Base-by-base conservation (phyloP, 257 asterid genomes). In the Capsicum baccatum region DNA sequence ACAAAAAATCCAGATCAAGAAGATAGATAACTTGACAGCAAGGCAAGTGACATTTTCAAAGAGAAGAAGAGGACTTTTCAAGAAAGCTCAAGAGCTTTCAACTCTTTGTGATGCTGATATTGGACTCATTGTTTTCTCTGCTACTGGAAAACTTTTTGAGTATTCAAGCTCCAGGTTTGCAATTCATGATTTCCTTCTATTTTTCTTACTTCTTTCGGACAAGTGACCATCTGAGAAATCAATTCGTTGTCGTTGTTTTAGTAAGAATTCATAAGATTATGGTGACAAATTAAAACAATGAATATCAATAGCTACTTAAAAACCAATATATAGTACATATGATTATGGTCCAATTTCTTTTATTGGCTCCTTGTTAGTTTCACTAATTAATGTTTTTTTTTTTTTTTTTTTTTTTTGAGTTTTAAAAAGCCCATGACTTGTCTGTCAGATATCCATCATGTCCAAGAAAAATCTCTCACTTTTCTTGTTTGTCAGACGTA, bases 61-160 rank as follows among this genome's bases (percentile, higher is more conserved):
- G 91, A 86, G 98, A 86, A 91, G 97, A 89, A 93, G 93, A 91
- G 98, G 98, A 87, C 94, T 94, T 89, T 93, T 94, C 88, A 94
- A 94, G 90, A 94, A 94, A 79, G 98, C 98, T 84, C 90, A 91
- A 2, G 97, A 94, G 79, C 94, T 94, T 42, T 82, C 98, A 50
- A 93, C 95, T 11, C 96, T 94, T 8, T 93, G 98, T 76, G 98
- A 94, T 89, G 98, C 96, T 33, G 94, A 94, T 57, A 81, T 92
- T 52, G 97, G 94, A 59, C 97, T 94, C 84, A 81, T 94, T n/a
- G 98, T 93, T 52, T 94, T 94, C 90, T 94, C 98, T 1, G 91
- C 96, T 74, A 94, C 98, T 59, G 96, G 95, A 79, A 93, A 90
- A 78, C 92, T 92, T 91, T 93, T 88, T 73, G 90, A 94, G 10